Conservation (phyloP, 805 yeast species). For the Spathaspora hagerdaliae region DNA sequence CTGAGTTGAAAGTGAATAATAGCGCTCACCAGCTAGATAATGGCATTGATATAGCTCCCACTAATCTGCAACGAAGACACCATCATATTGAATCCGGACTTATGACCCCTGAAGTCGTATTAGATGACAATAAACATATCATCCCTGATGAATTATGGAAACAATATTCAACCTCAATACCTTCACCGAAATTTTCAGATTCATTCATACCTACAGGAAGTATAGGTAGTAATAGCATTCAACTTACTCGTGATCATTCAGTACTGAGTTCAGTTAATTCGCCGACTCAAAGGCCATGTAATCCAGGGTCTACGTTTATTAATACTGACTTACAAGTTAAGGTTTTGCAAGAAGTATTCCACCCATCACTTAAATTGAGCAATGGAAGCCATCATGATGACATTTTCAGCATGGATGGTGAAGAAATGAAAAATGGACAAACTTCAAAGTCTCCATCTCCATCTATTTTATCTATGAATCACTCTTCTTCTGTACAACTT, state of each 20-base stretch:
- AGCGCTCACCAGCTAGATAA: background rate
- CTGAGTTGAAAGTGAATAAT: background rate
- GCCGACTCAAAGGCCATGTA: slow-evolving; percentile 12
- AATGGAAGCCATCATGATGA: slow-evolving; percentile 25
- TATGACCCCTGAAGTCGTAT: slow-evolving; percentile 67
- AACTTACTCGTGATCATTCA: slow-evolving; percentile 3
- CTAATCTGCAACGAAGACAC: background rate
- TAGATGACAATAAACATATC: slow-evolving; percentile 89
- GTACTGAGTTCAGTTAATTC: slow-evolving; percentile 7
- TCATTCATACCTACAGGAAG: background rate
- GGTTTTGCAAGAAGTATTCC: slow-evolving; percentile 35
- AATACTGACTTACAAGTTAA: slow-evolving; percentile 37
- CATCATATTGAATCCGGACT: background rate
- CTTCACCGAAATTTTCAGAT: slow-evolving; percentile 12
- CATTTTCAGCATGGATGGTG: slow-evolving; percentile 9
- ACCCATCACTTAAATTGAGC: slow-evolving; percentile 15
- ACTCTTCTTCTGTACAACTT: slow-evolving; percentile 8
- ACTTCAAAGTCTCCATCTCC: background rate
- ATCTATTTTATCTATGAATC: background rate
- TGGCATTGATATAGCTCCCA: background rate
- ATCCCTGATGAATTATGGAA: slow-evolving; percentile 78
- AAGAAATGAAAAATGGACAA: slow-evolving; percentile 1
- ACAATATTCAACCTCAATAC: slow-evolving; percentile 44
- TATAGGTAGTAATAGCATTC: background rate
- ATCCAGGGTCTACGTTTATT: slow-evolving; percentile 28